Conservation (phyloP, 23 red algal species). For the Chondrus crispus region DNA sequence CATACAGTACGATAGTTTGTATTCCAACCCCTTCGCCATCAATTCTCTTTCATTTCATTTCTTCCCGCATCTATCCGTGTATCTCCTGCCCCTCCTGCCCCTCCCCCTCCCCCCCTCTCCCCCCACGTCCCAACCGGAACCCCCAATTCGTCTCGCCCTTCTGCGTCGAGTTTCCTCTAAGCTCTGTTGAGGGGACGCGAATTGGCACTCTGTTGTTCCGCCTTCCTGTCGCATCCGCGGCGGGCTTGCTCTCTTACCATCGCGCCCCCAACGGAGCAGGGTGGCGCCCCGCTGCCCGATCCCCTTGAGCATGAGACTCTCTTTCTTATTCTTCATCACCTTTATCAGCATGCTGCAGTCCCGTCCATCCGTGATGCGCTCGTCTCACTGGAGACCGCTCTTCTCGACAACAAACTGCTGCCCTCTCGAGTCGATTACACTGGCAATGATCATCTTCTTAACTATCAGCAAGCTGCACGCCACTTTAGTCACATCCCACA, state of each 20-base stretch:
- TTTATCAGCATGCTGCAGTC: constrained; percentile 23
- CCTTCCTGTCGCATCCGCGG: no score
- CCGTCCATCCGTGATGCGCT: constrained; percentile 32
- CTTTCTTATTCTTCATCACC: constrained; percentile 45
- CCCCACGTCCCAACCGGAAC: neutral
- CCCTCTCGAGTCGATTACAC: constrained; percentile 11
- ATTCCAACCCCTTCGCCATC: neutral
- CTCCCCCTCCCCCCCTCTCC: neutral
- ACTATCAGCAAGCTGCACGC: constrained; percentile 1
- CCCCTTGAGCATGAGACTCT: constrained; percentile 33
- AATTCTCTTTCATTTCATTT: neutral
- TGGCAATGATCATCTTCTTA: neutral
- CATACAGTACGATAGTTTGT: neutral
- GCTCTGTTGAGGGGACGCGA: no score
- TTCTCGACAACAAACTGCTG: neutral
- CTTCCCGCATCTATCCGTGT: neutral
- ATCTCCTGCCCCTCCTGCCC: neutral
- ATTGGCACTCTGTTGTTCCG: no score
- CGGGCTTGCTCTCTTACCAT: neutral
- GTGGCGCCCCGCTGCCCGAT: neutral
- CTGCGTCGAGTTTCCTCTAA: no score
- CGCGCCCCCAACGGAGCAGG: neutral
- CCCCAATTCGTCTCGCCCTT: no score
- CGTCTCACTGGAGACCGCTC: constrained; percentile 9
- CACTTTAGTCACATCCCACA: constrained; percentile 38